These are phyloP conservation scores for Trichoderma asperelloides DNA, from an alignment of 495 filamentous ascomycete genomes.

Conservation along the genomic window DNA sequence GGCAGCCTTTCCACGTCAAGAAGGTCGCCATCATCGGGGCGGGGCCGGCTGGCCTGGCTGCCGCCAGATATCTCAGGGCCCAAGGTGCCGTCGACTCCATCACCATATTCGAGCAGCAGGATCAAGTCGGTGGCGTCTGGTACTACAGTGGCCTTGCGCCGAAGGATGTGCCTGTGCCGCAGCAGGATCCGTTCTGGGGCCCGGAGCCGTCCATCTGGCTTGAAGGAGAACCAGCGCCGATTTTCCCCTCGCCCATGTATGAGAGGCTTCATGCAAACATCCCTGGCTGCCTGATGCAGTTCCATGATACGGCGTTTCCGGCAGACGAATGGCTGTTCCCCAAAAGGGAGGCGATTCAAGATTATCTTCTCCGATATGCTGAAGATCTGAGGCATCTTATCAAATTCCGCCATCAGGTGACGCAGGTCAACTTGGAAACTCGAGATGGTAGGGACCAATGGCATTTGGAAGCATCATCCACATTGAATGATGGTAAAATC, in stretches of 20 bases:
- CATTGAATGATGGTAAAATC: conserved; percentile 23
- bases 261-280: conserved; percentile 79
- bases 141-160: conserved; percentile 49
- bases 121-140: conserved; percentile 72
- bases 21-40: conserved; percentile 62
- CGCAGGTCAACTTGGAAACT: conserved; percentile 22
- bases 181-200: conserved; percentile 29
- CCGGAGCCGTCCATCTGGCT: conserved; percentile 31
- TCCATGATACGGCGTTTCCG: conserved; percentile 61
- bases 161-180: conserved; percentile 27
- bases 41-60: conserved; percentile 57
- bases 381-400: conserved; percentile 45
- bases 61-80: conserved; percentile 66
- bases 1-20: conserved; percentile 30
- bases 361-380: conserved; percentile 70
- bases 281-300: conserved; percentile 72
- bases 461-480: conserved; percentile 45
- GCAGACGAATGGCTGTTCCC: conserved; percentile 61
- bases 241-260: conserved; percentile 67
- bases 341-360: conserved; percentile 50
- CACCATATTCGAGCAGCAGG: conserved; percentile 73
- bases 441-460: conserved; percentile 29
- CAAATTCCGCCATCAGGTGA: conserved; percentile 34
- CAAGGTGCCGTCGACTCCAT: conserved; percentile 64
- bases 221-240: conserved; percentile 25